Evolutionary conservation across 148 eudicot species (phyloP).

Genomic region (Vaccinium darrowii): DNA sequence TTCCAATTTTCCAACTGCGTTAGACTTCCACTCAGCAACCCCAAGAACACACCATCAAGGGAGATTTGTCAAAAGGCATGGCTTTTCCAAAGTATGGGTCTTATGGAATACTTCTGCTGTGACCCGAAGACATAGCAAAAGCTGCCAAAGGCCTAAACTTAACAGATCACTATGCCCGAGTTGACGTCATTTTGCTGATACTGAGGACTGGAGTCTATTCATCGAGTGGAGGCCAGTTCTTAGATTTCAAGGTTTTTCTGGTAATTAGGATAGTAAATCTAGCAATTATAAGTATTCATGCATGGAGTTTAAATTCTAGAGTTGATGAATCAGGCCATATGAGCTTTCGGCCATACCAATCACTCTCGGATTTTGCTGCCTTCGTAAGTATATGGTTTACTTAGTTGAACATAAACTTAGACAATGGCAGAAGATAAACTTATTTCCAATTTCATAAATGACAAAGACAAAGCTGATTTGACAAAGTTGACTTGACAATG

Average conservation of each 20-base stretch:
- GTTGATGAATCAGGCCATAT: not conserved
- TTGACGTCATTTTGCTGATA: not conserved
- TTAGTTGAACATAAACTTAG: not conserved
- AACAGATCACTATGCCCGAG: not conserved
- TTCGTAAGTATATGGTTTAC: not conserved
- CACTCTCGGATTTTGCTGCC: not conserved
- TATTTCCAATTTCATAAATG: not conserved
- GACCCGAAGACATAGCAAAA: not conserved
- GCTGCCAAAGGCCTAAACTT: not conserved
- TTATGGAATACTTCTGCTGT: not conserved
- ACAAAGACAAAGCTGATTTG: not conserved
- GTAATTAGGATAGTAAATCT: not conserved
- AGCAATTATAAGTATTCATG: not conserved
- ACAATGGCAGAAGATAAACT: not conserved
- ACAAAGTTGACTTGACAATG: not conserved
- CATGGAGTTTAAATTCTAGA: not conserved
- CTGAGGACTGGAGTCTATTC: not conserved
- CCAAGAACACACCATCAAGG: not conserved
- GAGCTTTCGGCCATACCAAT: not conserved
- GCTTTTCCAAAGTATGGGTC: not conserved
- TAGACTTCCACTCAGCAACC: not conserved
- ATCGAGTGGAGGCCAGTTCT: not conserved
- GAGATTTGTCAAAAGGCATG: slow-evolving; percentile 5
- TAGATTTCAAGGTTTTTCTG: not conserved
- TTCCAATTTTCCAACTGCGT: not conserved